Conservation (phyloP, 2,329 filamentous ascomycete genomes). For the Hyphodiscus sp. region DNA sequence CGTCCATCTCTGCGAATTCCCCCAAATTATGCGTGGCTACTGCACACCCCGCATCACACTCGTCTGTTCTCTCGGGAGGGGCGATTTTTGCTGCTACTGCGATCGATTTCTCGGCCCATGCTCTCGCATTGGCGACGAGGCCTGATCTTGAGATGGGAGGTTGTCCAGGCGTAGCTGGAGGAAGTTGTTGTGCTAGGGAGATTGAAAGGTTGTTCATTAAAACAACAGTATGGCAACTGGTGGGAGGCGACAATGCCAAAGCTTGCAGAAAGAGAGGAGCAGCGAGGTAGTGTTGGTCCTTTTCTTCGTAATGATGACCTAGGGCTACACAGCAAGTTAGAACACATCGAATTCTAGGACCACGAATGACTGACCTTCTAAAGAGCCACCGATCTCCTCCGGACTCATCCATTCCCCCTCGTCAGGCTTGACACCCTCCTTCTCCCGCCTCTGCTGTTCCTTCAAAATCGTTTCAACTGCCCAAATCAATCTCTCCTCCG, state of each 20-base stretch:
- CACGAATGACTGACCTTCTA: constrained; percentile 49
- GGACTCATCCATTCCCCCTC: constrained; percentile 66
- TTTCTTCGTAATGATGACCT: constrained; percentile 67
- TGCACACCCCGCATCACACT: constrained; percentile 79
- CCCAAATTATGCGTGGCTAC: constrained; percentile 82
- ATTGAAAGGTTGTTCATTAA: constrained; percentile 82
- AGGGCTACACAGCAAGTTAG: constrained; percentile 47
- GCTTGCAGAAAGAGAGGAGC: constrained; percentile 84
- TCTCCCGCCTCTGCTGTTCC: constrained; percentile 54
- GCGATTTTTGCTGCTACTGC: constrained; percentile 58
- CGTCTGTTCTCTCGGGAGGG: constrained; percentile 60
- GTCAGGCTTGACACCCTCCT: constrained; percentile 60
- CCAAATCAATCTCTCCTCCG: constrained; percentile 70
- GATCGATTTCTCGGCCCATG: constrained; percentile 76
- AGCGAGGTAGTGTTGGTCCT: constrained; percentile 71
- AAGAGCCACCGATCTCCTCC: constrained; percentile 64
- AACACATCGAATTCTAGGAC: not conserved
- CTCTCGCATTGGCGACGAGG: constrained; percentile 62
- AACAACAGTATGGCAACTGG: constrained; percentile 70
- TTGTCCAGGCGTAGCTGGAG: constrained; percentile 30
- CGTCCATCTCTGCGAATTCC: constrained; percentile 72
- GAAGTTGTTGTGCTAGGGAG: constrained; percentile 52
- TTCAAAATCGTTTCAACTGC: constrained; percentile 73
- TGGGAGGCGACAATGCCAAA: constrained; percentile 57
- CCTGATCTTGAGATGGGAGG: constrained; percentile 48